phyloP scores from a whole-genome alignment of 2,329 filamentous ascomycete species.

The Cercospora sojina region DNA sequence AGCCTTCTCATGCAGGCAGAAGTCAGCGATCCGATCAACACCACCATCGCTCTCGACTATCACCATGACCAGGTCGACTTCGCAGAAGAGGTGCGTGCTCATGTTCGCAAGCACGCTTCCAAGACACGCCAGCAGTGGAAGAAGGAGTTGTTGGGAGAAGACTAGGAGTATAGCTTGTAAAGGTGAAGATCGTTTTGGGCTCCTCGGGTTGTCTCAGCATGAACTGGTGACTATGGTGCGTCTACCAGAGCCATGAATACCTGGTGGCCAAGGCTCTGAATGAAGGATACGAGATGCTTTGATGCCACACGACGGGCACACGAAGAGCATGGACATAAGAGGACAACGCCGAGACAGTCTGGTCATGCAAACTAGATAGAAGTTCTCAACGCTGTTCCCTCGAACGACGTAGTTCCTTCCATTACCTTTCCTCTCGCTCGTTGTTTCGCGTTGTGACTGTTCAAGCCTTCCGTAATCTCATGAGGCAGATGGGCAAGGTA shows the following conservation, averaged over 20 bases:
- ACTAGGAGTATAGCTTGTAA: neutral
- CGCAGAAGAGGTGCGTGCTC: constrained; percentile 34
- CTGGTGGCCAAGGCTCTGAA: no score
- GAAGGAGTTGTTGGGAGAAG: constrained; percentile 16
- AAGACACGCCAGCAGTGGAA: constrained; percentile 36
- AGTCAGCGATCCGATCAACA: constrained; percentile 37
- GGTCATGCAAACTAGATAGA: neutral
- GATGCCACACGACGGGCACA: neutral
- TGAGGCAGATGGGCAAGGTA: no score
- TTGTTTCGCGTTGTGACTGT: no score
- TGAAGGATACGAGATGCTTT: neutral
- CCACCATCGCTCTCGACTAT: constrained; percentile 37
- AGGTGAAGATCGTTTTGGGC: neutral
- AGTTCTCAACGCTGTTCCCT: neutral
- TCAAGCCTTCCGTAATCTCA: no score
- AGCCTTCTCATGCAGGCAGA: constrained; percentile 39
- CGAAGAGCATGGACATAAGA: neutral
- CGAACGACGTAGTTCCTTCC: neutral
- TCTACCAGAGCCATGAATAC: no score
- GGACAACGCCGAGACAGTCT: neutral
- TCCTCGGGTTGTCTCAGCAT: neutral
- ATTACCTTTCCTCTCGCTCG: neutral
- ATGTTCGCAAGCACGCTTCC: constrained; percentile 35
- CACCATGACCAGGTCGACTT: constrained; percentile 39
- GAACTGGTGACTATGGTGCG: no score